Conservation (phyloP, 2,329 filamentous ascomycete genomes). For the Neopestalotiopsis rosae region DNA sequence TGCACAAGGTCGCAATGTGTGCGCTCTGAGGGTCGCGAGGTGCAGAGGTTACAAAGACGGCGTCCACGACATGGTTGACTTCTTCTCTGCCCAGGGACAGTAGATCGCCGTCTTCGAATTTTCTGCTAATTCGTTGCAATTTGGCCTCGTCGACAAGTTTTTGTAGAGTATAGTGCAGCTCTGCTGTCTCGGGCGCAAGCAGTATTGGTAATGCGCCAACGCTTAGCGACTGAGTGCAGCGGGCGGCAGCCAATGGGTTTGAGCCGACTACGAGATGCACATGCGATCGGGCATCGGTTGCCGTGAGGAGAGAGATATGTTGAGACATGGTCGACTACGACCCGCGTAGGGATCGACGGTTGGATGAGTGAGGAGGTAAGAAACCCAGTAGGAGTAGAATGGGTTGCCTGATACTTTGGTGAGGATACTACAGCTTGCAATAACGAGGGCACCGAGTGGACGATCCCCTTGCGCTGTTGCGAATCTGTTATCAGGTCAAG, state of each 20-base stretch:
- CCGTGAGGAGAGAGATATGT: conserved; percentile 68
- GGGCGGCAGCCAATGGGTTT: conserved; percentile 83
- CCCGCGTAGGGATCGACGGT: background rate
- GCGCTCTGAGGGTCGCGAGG: conserved; percentile 52
- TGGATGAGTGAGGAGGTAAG: background rate
- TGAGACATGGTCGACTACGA: conserved; percentile 25
- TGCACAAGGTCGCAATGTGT: conserved; percentile 77
- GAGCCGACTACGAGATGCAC: conserved; percentile 86
- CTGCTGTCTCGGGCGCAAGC: conserved; percentile 70
- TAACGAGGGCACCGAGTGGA: too few relatives aligned
- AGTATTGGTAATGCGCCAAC: conserved; percentile 83
- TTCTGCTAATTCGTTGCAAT: conserved; percentile 68
- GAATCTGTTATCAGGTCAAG: background rate
- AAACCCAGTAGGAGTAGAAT: background rate
- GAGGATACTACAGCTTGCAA: too few relatives aligned
- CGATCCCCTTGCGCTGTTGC: too few relatives aligned
- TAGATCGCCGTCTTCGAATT: conserved; percentile 75
- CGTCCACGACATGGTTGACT: conserved; percentile 80
- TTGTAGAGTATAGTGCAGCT: conserved; percentile 62
- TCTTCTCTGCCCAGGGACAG: conserved; percentile 80
- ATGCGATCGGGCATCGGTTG: conserved; percentile 71
- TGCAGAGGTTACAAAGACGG: conserved; percentile 81
- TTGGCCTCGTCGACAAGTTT: conserved; percentile 70
- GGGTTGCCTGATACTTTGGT: background rate
- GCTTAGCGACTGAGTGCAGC: conserved; percentile 79